phyloP scores from a whole-genome alignment of 306 rosid genomes.

The Notholithocarpus densiflorus region DNA sequence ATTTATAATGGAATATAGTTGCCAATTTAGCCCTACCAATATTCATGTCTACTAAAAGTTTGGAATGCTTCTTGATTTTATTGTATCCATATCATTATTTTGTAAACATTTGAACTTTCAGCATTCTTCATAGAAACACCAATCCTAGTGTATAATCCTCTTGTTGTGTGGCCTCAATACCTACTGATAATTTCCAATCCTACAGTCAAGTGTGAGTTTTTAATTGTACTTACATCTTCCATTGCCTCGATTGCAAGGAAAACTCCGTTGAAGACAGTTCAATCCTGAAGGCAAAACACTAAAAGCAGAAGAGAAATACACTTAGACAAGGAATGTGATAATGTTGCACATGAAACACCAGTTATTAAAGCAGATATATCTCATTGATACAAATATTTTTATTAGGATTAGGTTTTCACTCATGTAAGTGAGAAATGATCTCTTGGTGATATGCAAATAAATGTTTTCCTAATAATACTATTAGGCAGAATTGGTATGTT shows the following conservation, averaged over 20 bases:
- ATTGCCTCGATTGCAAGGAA: too few relatives aligned
- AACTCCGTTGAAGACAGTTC: too few relatives aligned
- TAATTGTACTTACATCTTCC: neutral
- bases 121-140: neutral
- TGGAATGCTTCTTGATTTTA: too few relatives aligned
- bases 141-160: neutral
- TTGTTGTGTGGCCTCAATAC: neutral
- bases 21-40: too few relatives aligned
- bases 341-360: too few relatives aligned
- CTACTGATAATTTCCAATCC: neutral
- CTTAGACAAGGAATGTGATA: neutral
- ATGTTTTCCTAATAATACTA: neutral
- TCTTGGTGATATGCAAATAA: neutral
- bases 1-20: neutral
- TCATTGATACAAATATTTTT: too few relatives aligned
- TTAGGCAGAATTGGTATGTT: too few relatives aligned
- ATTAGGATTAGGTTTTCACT: too few relatives aligned
- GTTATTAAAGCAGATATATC: too few relatives aligned
- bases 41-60: too few relatives aligned
- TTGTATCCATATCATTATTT: too few relatives aligned
- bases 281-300: slow-evolving; percentile 25
- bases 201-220: neutral
- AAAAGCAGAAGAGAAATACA: slow-evolving; percentile 21
- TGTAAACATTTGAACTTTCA: too few relatives aligned
- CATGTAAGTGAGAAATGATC: neutral